A percentile compares a stretch with the other conserved stretches of the same genome.
phyloP scores from a whole-genome alignment of 345 rosid genomes.

The Conringia planisiliqua region DNA sequence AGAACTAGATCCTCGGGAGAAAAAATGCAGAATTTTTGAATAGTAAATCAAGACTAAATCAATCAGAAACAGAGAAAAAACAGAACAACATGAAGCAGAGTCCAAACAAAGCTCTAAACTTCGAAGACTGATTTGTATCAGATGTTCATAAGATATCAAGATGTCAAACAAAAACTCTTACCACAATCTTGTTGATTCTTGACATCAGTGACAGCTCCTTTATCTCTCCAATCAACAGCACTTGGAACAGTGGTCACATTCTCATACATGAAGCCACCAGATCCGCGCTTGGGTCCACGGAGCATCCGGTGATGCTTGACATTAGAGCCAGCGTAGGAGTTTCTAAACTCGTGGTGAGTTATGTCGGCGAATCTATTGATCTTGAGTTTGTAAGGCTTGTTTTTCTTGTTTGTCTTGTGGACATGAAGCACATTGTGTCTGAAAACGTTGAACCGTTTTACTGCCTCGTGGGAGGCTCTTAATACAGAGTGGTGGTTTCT shows the following conservation, averaged over 20 bases:
- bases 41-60: neutral
- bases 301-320: constrained; percentile 34
- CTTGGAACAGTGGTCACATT: constrained; percentile 36
- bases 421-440: constrained; percentile 66
- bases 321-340: constrained; percentile 36
- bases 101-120: neutral
- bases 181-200: constrained; percentile 49
- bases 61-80: neutral
- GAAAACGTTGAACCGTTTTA: constrained; percentile 65
- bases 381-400: constrained; percentile 40
- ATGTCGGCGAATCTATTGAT: constrained; percentile 45
- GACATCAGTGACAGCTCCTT: constrained; percentile 47
- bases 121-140: neutral
- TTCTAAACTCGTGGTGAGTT: constrained; percentile 46
- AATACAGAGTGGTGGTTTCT: constrained; percentile 77
- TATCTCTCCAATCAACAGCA: constrained; percentile 45
- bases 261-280: constrained; percentile 34
- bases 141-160: neutral
- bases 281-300: constrained; percentile 32
- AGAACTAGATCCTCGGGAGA: neutral
- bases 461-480: constrained; percentile 50
- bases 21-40: neutral
- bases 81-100: neutral
- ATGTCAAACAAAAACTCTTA: constrained; percentile 2
- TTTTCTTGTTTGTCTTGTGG: constrained; percentile 53